Evolutionary conservation across 2,329 filamentous ascomycete genomes (phyloP).

Genomic region (Colletotrichum sp.): DNA sequence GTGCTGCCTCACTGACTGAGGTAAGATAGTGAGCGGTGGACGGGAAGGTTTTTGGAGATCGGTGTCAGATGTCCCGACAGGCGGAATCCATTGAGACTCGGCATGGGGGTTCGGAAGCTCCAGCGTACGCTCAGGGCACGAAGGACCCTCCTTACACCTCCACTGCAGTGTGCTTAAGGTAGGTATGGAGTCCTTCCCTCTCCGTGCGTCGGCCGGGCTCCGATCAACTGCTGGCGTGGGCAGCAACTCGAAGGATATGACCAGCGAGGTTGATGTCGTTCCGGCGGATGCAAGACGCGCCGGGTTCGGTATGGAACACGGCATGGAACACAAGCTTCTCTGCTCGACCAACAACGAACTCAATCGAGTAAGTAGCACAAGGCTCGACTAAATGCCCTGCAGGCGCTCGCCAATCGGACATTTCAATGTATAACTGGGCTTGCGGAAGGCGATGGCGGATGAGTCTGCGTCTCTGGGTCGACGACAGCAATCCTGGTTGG

Average conservation of each 20-base stretch:
- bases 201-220: background rate
- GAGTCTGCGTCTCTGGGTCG: background rate
- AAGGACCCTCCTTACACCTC: background rate
- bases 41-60: constrained; percentile 10
- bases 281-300: background rate
- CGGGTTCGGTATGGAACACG: background rate
- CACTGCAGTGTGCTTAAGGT: background rate
- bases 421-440: background rate
- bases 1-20: background rate
- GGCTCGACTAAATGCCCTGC: background rate
- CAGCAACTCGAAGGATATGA: background rate
- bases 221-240: background rate
- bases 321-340: background rate
- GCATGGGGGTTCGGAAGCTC: background rate
- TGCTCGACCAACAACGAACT: background rate
- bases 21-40: background rate
- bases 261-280: background rate
- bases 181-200: background rate
- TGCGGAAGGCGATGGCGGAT: background rate
- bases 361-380: background rate
- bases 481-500: background rate
- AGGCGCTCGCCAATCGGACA: background rate
- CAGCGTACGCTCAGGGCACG: background rate
- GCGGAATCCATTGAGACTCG: background rate
- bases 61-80: constrained; percentile 16